Conservation (phyloP, 176 grass and related monocot species). For the Phoenix roebelenii region DNA sequence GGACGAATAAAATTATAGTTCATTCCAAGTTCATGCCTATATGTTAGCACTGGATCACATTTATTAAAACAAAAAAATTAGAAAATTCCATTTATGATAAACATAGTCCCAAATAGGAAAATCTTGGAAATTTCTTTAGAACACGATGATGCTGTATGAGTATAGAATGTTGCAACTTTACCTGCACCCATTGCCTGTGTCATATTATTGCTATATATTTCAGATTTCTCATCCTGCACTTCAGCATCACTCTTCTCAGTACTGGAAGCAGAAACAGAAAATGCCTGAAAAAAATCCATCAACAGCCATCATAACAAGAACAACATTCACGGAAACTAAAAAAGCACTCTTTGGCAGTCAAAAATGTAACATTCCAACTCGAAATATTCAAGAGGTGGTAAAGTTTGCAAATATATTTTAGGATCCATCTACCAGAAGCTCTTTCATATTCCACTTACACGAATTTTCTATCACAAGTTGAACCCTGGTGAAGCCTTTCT, state of each 20-base stretch:
- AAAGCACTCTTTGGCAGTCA: no score
- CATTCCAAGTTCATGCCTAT: constrained; percentile 95
- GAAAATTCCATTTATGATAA: no score
- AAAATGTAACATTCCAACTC: no score
- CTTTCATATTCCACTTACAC: no score
- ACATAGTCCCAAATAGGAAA: no score
- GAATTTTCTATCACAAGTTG: no score
- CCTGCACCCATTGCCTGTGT: constrained; percentile 92
- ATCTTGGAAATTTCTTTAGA: neutral
- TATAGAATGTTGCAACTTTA: constrained; percentile 14
- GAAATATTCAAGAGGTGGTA: no score
- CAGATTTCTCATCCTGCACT: constrained; percentile 40
- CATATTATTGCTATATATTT: constrained; percentile 69
- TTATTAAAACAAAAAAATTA: constrained; percentile 2
- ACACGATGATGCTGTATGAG: neutral
- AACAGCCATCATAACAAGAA: neutral
- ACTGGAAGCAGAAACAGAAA: constrained; percentile 31
- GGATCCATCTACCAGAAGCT: no score
- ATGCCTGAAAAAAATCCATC: constrained; percentile 27
- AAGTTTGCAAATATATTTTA: no score
- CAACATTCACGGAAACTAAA: no score
- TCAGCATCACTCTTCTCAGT: constrained; percentile 34
- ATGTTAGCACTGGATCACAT: constrained; percentile 55
- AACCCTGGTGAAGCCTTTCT: no score
- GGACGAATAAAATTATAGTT: constrained; percentile 93